Conservation (phyloP, 495 filamentous ascomycete species). For the Podospora sp. region DNA sequence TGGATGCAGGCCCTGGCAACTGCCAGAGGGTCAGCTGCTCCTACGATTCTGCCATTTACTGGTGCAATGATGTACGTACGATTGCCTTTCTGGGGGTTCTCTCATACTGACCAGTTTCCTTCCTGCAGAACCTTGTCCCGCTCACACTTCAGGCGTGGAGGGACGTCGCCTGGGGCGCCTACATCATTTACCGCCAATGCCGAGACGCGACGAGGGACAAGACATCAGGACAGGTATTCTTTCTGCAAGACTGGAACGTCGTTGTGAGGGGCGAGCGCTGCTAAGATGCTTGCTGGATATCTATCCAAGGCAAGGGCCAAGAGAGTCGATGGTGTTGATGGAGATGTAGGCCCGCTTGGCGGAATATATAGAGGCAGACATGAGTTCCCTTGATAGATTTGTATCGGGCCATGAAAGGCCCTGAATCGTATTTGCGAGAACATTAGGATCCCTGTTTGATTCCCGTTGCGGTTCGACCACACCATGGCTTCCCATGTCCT, state of each 20-base stretch:
- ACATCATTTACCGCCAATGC: background rate
- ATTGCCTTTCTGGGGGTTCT: too few species aligned
- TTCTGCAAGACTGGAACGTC: background rate
- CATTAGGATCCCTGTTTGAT: too few species aligned
- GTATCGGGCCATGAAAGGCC: too few species aligned
- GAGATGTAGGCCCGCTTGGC: background rate
- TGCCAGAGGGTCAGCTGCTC: slow-evolving; percentile 33
- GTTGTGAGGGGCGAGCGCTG: background rate
- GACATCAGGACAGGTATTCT: background rate
- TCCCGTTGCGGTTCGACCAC: too few species aligned
- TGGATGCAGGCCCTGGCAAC: slow-evolving; percentile 27
- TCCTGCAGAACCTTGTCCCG: background rate
- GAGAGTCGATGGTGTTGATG: background rate
- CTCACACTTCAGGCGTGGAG: background rate
- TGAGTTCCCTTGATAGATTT: too few species aligned
- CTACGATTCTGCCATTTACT: slow-evolving; percentile 30
- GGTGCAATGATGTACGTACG: slow-evolving; percentile 33
- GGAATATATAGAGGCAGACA: too few species aligned
- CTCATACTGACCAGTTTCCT: background rate
- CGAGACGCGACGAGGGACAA: background rate
- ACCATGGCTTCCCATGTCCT: too few species aligned
- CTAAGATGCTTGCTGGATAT: background rate
- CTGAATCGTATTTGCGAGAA: too few species aligned
- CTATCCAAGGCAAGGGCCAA: background rate
- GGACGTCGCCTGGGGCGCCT: background rate